These are phyloP conservation scores for Lepidium aucheri DNA, from an alignment of 345 rosid genomes.

Conservation along the genomic window DNA sequence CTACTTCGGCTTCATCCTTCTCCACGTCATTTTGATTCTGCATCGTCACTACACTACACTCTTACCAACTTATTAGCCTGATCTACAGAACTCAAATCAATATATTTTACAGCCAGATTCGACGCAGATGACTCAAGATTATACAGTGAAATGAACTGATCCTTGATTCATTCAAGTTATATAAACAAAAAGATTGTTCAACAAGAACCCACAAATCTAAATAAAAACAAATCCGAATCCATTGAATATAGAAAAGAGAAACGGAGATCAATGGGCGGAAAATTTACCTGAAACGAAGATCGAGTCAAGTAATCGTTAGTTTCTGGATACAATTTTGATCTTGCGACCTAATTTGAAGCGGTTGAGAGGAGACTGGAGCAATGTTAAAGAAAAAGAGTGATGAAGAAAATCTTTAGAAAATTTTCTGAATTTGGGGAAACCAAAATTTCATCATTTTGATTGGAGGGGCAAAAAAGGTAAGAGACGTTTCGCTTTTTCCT, in stretches of 20 bases:
- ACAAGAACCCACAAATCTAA: conserved; percentile 5
- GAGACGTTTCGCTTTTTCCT: conserved; percentile 14
- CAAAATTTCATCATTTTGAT: conserved; percentile 1
- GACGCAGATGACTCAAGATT: neutral
- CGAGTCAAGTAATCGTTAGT: neutral
- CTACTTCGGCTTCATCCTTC: conserved; percentile 33
- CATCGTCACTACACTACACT: conserved; percentile 32
- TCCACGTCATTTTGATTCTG: conserved; percentile 37
- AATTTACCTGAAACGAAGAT: conserved; percentile 11
- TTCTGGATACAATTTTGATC: neutral
- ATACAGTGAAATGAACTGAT: conserved; percentile 1
- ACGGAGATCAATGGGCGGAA: neutral
- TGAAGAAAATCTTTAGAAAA: neutral
- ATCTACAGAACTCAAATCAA: neutral
- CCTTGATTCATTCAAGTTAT: neutral
- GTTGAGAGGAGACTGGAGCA: conserved; percentile 5
- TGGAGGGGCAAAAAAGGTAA: conserved; percentile 1
- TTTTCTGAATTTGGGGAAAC: conserved; percentile 14
- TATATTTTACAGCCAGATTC: neutral
- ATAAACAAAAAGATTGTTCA: neutral
- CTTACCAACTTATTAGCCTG: neutral
- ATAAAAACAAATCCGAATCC: neutral
- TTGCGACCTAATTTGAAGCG: conserved; percentile 8
- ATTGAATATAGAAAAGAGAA: neutral
- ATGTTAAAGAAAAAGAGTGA: neutral